Conservation (phyloP, 2,329 filamentous ascomycete genomes). For the Pestalotiopsis fici region DNA sequence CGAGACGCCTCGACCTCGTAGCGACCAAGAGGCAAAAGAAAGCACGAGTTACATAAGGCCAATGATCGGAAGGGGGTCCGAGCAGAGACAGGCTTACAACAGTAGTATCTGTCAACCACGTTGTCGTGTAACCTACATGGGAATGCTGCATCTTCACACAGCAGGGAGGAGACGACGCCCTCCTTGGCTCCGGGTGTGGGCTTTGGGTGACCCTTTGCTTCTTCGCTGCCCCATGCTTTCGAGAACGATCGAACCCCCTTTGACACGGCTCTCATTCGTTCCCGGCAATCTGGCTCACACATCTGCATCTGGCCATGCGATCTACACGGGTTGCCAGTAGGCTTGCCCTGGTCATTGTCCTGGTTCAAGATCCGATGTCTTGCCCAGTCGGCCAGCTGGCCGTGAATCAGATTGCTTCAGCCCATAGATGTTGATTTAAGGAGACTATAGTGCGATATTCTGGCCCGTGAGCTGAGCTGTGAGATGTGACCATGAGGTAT, state of each 20-base stretch:
- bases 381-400: neutral
- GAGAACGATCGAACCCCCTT: neutral
- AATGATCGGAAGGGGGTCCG: neutral
- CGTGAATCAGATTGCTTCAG: neutral
- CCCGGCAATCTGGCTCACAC: neutral
- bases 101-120: conserved; percentile 6
- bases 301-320: neutral
- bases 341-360: neutral
- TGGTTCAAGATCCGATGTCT: neutral
- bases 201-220: neutral
- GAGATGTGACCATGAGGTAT: neutral
- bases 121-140: conserved; percentile 1
- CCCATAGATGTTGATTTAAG: neutral
- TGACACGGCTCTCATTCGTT: neutral
- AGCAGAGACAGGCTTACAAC: neutral
- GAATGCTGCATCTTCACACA: neutral
- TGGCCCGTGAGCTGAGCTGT: neutral
- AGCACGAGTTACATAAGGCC: neutral
- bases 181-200: neutral
- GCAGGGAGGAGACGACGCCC: neutral
- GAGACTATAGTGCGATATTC: neutral
- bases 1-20: neutral
- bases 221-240: neutral
- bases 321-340: neutral
- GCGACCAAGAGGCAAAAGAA: neutral